Conservation (phyloP, 345 rosid genomes). For the Lepidium aucheri region DNA sequence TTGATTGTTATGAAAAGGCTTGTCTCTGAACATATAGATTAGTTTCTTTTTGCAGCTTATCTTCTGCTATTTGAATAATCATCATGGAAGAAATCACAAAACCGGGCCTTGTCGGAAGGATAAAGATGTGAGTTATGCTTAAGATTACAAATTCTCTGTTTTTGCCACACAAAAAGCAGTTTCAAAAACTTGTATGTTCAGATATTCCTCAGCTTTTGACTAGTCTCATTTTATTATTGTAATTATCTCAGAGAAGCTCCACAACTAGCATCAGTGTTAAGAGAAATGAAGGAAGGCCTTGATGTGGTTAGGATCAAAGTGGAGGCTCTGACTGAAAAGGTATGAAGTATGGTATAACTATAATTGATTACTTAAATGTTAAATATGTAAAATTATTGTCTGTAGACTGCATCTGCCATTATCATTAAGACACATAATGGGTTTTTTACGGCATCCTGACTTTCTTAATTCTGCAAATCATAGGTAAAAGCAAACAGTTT, state of each 20-base stretch:
- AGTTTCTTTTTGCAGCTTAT: background rate
- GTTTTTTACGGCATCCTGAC: background rate
- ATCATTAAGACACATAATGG: background rate
- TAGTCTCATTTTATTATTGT: background rate
- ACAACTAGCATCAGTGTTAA: constrained; percentile 51
- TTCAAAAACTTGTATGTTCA: background rate
- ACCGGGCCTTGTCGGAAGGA: constrained; percentile 4
- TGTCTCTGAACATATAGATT: background rate
- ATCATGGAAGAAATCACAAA: constrained; percentile 24
- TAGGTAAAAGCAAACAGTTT: constrained; percentile 70
- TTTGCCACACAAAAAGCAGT: background rate
- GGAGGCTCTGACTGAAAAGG: constrained; percentile 69
- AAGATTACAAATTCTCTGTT: background rate
- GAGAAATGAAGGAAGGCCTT: constrained; percentile 72
- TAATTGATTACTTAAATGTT: background rate
- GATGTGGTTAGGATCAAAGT: constrained; percentile 66
- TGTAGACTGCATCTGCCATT: background rate
- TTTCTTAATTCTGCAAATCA: background rate
- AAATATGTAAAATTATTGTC: background rate
- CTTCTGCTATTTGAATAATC: background rate
- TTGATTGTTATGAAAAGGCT: background rate
- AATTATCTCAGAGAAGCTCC: constrained; percentile 49
- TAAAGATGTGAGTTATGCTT: constrained; percentile 32
- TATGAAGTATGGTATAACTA: background rate
- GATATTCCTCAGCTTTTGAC: background rate